A percentile compares a stretch with the other conserved stretches of the same genome.
Conservation (phyloP, 805 yeast species). For the Zygosaccharomyces kombuchaensis region DNA sequence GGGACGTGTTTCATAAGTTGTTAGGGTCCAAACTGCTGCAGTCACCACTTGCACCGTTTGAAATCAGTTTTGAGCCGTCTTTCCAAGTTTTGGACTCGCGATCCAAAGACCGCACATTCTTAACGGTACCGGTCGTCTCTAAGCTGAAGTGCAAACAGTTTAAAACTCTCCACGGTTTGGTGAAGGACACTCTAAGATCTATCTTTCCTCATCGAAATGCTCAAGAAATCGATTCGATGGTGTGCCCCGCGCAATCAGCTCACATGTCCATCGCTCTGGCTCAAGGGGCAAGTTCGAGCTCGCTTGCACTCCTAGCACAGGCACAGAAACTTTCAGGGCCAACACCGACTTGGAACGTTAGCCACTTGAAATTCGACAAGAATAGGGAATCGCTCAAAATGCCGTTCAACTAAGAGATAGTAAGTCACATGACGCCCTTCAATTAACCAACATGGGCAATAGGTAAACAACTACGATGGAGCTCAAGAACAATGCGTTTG, state of each 20-base stretch:
- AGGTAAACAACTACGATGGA: slow-evolving; percentile 4
- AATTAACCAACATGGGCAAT: slow-evolving; percentile 6
- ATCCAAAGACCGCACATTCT: slow-evolving; percentile 8
- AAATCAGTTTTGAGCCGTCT: slow-evolving; percentile 7
- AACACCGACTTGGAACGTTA: slow-evolving; percentile 1
- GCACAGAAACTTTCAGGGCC: neutral
- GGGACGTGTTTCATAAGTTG: slow-evolving; percentile 13
- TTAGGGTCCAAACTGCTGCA: slow-evolving; percentile 1
- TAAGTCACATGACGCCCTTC: slow-evolving; percentile 1
- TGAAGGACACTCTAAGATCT: slow-evolving; percentile 8
- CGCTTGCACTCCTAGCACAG: neutral
- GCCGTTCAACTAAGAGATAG: neutral
- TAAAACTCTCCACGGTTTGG: neutral
- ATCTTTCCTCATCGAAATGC: slow-evolving; percentile 6
- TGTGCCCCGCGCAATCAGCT: slow-evolving; percentile 8
- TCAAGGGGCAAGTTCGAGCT: neutral
- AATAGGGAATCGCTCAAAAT: slow-evolving; percentile 6
- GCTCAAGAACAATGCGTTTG: slow-evolving; percentile 4
- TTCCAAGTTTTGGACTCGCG: slow-evolving; percentile 9
- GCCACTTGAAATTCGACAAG: slow-evolving; percentile 10
- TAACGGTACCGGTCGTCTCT: slow-evolving; percentile 11
- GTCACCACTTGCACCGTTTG: slow-evolving; percentile 4
- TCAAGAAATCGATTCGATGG: slow-evolving; percentile 5
- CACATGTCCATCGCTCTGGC: slow-evolving; percentile 15
- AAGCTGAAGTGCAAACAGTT: slow-evolving; percentile 6